Evolutionary conservation across 805 yeast species (phyloP), one percentile per base, ranked within the genome.

Genomic region (Wickerhamiella slavikovae): DNA sequence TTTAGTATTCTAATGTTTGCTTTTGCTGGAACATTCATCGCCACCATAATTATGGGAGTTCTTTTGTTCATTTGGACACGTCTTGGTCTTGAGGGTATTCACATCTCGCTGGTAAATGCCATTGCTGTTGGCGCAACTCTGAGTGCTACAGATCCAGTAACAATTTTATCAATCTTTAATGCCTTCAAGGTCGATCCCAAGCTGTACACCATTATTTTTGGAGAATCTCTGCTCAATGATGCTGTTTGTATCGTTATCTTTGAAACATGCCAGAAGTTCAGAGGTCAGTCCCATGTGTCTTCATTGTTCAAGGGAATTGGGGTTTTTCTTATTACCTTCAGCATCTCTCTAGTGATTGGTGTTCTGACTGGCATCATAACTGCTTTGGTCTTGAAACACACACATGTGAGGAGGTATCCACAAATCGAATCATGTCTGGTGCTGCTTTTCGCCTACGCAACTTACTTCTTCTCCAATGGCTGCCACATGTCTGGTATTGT

Each of bases 401-500:
- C 94, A 3, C 91, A 80, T 44, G 71, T 89, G 29, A 64, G 96
- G 55, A 61, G 96, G 42, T 80, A 77, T 49, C 96, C 96, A n/a
- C 91, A 82, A 49, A 79, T 89, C 44, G 99, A 89, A 57, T 78
- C 95, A 17, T 91, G 96, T 51, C 50, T 89, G 32, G 92, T 89
- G 17, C 55, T 89, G 26, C 55, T 89, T 40, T 71, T 83, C 48
- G 95, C 96, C 12, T 89, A 89, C 49, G 93, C 82, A 44, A 80
- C 95, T 0, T 89, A 89, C 52, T 89, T 89, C 59, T 89, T 89
- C 53, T 83, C 96, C 25, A 89, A 89, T 47, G 99, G 98, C 29
- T 91, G 96, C 44, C 98, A 91, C 50, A 89, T 89, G 98, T 83
- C 96, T 4, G 99, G 99, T 27, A 85, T 85, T 39, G 96, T 85